A percentile compares a stretch with the other conserved stretches of the same genome.
phyloP scores from a whole-genome alignment of 228 moss, liverwort and hornwort species.

The Sphagnum magellanicum region DNA sequence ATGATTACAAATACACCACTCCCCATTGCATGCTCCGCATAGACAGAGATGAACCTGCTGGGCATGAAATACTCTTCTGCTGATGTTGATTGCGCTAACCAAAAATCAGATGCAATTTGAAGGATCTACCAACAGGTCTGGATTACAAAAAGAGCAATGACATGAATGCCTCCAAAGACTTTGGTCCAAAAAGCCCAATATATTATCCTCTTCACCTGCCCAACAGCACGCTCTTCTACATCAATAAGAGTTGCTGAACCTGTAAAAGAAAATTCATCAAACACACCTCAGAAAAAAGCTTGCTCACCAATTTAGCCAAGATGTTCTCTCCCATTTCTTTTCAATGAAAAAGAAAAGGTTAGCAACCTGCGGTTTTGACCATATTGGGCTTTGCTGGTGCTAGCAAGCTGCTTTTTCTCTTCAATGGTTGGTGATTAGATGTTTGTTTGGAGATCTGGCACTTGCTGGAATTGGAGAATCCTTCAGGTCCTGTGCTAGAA shows the following conservation, averaged over 20 bases:
- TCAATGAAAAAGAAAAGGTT: background rate
- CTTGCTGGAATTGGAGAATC: background rate
- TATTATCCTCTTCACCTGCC: slow-evolving; percentile 17
- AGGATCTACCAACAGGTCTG: slow-evolving; percentile 39
- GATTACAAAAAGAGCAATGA: slow-evolving; percentile 22
- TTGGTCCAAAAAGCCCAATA: slow-evolving; percentile 36
- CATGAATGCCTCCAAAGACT: slow-evolving; percentile 20
- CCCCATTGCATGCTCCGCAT: slow-evolving; percentile 32
- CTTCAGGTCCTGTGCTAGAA: background rate
- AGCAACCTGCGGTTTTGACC: background rate
- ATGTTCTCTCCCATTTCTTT: slow-evolving; percentile 8
- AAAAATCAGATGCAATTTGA: slow-evolving; percentile 39
- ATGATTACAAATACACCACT: slow-evolving; percentile 39
- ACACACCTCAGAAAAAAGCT: slow-evolving; percentile 7
- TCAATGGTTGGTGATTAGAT: too few relatives aligned
- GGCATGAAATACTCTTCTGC: slow-evolving; percentile 19
- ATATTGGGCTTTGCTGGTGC: background rate
- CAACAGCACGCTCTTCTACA: slow-evolving; percentile 21
- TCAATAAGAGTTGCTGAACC: slow-evolving; percentile 20
- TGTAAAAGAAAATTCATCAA: background rate
- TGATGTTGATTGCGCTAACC: slow-evolving; percentile 24
- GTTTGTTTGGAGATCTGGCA: too few relatives aligned
- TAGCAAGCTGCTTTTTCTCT: background rate
- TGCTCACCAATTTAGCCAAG: slow-evolving; percentile 12
- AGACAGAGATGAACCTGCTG: slow-evolving; percentile 19